Evolutionary conservation across 1,139 yeast genomes (phyloP), one percentile per base, ranked within the genome.

Genomic region (Debaryomycetaceae sp.): DNA sequence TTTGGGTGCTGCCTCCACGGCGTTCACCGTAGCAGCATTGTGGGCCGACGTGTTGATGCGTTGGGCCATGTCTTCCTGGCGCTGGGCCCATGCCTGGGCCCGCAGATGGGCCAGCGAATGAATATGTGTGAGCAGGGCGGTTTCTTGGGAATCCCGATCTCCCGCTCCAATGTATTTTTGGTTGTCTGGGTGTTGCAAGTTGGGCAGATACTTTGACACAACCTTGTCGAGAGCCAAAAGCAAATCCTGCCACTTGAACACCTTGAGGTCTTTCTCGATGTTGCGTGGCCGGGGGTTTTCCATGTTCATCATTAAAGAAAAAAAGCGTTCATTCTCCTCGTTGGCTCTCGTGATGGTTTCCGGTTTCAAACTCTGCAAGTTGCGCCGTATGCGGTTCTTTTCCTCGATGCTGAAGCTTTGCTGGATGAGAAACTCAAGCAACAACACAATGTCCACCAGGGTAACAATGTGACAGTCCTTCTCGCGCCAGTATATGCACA

Each of bases 201-300:
- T 39, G 5, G 38, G 49, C 11, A 67, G 58, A 46, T 80, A 81
- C 50, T 80, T 80, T 27, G 78, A 63, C 29, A 78, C 62, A n/a
- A 80, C 82, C 45, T 76, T 79, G 25, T 61, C 56, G 31, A 80
- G 50, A 0, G 88, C 88, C 25, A 56, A 61, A 23, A 61, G 66
- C 22, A 80, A 55, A 33, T 68, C 66, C 15, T 56, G 45, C 88
- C 88, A 80, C 22, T 63, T 62, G 44, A 80, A 76, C 4, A 80
- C 86, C 48, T 80, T 80, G 39, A 80, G 74, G 47, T 80, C 84
- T 48, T 81, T 81, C 45, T 78, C 86, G 34, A 81, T 81, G 45
- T 78, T 79, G 25, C 88, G 58, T 3, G 88, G 88, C 41, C 79
- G 65, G 2, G 89, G 88, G 32, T 69, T 68, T 22, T 72, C 74